Base-by-base conservation (phyloP, 495 filamentous ascomycete genomes). In the Penicillium desertorum region DNA sequence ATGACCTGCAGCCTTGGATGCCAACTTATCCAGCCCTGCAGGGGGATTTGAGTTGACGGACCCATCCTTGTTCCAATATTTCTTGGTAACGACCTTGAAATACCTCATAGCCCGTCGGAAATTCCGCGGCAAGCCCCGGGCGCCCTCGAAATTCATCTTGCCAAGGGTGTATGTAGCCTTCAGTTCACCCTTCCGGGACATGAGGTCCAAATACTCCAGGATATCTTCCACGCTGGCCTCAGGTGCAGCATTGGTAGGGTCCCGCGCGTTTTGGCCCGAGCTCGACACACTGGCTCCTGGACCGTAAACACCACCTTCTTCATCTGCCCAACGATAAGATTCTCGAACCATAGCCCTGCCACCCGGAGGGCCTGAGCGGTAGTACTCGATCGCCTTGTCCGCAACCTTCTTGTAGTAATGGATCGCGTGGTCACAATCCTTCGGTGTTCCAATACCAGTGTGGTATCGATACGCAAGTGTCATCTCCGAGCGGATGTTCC, bases 401-500 rank as follows among this genome's bases (percentile, higher is more conserved):
- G 95, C 95, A 5, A 94, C 94, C 49, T 80, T 83, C 71, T 94
- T 95, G 77, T 99, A 99, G 73, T 92, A 92, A 62, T 86, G 83
- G 37, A 84, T 84, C 27, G 94, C 91, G 49, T 86, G 79, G 44
- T 96, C 89, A 72, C 95, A 99, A 65, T 88, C 88, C 64, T 90
- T 86, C 0, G 91, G 82, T 5, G 88, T 88, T 1, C 88, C 91
- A 51, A 99, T 92, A 2, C 94, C 95, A 6, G 82, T 83, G 62
- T 92, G 84, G 70, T 96, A 86, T 49, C 95, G 84, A 65, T 90
- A 94, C 12, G 90, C 95, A 11, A 93, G 78, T 1, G 92, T 92
- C 95, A 99, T 98, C 74, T 99, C 87, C 14, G 93, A 91, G 53
- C 84, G 82, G 17, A 87, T 90, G 64, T 95, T 85, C 25, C 92